Conservation (phyloP, 192 early-diverging fungal species). For the Coemansia sp. region DNA sequence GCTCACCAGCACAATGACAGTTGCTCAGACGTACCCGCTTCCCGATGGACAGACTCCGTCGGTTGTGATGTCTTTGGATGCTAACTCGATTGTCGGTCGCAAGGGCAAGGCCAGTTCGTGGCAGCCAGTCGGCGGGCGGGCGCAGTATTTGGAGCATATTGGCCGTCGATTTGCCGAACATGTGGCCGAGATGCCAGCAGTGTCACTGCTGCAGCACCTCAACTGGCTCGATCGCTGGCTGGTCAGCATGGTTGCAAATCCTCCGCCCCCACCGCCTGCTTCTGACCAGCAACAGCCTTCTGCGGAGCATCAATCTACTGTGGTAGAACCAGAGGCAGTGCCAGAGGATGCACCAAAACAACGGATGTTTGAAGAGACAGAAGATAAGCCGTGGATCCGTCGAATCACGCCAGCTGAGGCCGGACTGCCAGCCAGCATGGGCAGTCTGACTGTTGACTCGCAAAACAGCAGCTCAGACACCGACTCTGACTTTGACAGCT, state of each 20-base stretch:
- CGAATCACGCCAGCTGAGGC: slow-evolving; percentile 27
- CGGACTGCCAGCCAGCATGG: slow-evolving; percentile 16
- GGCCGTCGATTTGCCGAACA: slow-evolving; percentile 23
- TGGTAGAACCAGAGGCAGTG: background rate
- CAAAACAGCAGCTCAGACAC: background rate
- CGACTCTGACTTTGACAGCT: slow-evolving; percentile 7
- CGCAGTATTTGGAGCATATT: slow-evolving; percentile 25
- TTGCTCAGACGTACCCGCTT: slow-evolving; percentile 24
- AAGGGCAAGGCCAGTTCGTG: slow-evolving; percentile 39
- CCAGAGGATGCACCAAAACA: background rate
- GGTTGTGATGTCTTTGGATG: slow-evolving; percentile 21
- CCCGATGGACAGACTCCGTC: slow-evolving; percentile 16
- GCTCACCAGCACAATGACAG: slow-evolving; percentile 21
- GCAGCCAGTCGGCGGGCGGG: slow-evolving; percentile 21
- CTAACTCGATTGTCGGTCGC: slow-evolving; percentile 29
- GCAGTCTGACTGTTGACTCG: background rate
- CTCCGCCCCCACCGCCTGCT: background rate
- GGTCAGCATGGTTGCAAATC: slow-evolving; percentile 18
- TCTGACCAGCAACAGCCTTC: background rate
- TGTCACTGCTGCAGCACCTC: slow-evolving; percentile 47
- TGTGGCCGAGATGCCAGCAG: slow-evolving; percentile 22
- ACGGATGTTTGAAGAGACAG: slow-evolving; percentile 20
- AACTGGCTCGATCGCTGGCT: slow-evolving; percentile 59
- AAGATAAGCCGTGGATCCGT: slow-evolving; percentile 40
- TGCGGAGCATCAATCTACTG: background rate